Percentiles rank a stretch among this genome's conserved stretches.
phyloP scores from a whole-genome alignment of 2,329 filamentous ascomycete genomes.

The Verticillium longisporum region DNA sequence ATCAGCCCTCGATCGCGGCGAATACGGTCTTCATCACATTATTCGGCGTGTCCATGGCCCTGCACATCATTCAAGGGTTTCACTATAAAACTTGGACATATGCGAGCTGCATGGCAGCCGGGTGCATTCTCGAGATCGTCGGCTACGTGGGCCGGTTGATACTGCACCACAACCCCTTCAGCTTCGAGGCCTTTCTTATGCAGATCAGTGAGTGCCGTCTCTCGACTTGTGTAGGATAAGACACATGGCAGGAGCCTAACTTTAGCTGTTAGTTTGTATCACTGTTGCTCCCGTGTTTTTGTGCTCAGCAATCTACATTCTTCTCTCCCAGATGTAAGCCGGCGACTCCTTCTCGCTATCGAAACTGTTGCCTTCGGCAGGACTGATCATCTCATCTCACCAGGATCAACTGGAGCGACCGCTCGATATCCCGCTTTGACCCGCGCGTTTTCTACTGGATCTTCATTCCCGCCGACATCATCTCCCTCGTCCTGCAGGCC shows the following conservation, averaged over 20 bases:
- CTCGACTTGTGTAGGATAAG: background rate
- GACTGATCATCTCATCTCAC: too few relatives aligned
- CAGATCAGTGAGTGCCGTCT: constrained; percentile 39
- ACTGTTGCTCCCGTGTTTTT: constrained; percentile 21
- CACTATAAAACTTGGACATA: constrained; percentile 35
- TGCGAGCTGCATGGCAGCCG: constrained; percentile 41
- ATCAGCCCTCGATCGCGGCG: constrained; percentile 29
- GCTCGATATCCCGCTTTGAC: constrained; percentile 18
- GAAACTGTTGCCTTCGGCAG: background rate
- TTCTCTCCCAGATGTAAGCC: constrained; percentile 10
- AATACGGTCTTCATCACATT: constrained; percentile 28
- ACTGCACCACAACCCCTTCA: constrained; percentile 50
- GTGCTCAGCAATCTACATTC: constrained; percentile 20
- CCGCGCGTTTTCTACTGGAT: constrained; percentile 23
- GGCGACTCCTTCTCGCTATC: too few relatives aligned
- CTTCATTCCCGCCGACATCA: constrained; percentile 41
- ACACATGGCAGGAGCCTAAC: too few relatives aligned
- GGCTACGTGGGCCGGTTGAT: constrained; percentile 56
- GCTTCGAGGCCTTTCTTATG: constrained; percentile 52
- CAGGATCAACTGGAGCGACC: constrained; percentile 19
- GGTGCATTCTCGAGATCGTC: constrained; percentile 50
- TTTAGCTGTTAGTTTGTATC: constrained; percentile 25
- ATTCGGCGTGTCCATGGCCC: constrained; percentile 33
- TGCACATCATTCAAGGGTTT: constrained; percentile 33
- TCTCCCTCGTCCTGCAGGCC: constrained; percentile 45